Conservation (phyloP, 1,139 yeast genomes). For the Petasospora rhodanensis region DNA sequence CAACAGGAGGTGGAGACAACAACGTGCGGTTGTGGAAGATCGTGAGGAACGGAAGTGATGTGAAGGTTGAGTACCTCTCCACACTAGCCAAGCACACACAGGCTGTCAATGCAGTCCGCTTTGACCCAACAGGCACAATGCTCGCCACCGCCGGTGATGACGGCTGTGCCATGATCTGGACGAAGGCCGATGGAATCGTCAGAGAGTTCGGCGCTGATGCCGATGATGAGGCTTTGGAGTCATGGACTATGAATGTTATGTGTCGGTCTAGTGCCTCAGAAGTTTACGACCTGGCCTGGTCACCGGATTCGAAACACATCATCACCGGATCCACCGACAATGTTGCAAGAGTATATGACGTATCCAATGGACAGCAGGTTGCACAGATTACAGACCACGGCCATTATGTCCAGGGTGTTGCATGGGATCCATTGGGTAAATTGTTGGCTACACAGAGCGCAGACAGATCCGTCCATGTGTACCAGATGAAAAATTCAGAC, state of each 20-base stretch:
- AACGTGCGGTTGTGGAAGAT: constrained; percentile 62
- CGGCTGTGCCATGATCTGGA: constrained; percentile 83
- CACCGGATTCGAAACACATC: constrained; percentile 70
- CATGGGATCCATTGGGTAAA: constrained; percentile 86
- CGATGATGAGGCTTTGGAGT: constrained; percentile 59
- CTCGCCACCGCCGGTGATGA: constrained; percentile 95
- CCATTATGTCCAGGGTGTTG: constrained; percentile 92
- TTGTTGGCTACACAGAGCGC: constrained; percentile 85
- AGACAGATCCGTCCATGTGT: constrained; percentile 71
- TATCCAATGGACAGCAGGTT: constrained; percentile 53
- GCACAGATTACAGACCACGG: constrained; percentile 66
- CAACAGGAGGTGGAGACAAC: constrained; percentile 94
- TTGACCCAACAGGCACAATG: constrained; percentile 58
- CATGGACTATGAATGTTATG: constrained; percentile 59
- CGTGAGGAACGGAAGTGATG: constrained; percentile 24
- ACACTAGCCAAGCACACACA: constrained; percentile 86
- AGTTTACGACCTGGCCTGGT: constrained; percentile 88
- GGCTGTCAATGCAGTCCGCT: constrained; percentile 89
- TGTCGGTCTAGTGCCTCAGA: constrained; percentile 66
- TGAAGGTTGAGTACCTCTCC: constrained; percentile 54
- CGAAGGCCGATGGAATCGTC: constrained; percentile 46
- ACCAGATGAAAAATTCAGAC: constrained; percentile 13
- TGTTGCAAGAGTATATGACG: constrained; percentile 62
- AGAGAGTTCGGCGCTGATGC: constrained; percentile 54
- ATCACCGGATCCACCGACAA: constrained; percentile 95